Conservation (phyloP, 2,329 filamentous ascomycete species). For the Alternaria conjuncta region DNA sequence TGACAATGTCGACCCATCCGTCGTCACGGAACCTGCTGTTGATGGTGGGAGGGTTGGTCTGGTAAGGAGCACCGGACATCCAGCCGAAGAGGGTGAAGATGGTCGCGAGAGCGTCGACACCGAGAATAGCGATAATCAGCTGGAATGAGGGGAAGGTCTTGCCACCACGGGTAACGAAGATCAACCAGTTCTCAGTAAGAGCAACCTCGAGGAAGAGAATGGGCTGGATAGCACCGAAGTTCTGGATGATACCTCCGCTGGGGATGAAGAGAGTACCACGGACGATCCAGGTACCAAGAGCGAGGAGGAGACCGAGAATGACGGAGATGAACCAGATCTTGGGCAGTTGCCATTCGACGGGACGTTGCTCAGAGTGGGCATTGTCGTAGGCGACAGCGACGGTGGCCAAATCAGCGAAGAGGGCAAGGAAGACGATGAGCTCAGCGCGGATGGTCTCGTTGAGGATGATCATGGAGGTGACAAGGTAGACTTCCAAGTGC, state of each 20-base stretch:
- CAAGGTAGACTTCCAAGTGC: slow-evolving; percentile 77
- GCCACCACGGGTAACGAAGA: slow-evolving; percentile 65
- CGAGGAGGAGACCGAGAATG: slow-evolving; percentile 71
- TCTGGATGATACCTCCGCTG: slow-evolving; percentile 75
- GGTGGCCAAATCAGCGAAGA: slow-evolving; percentile 80
- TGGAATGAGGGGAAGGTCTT: slow-evolving; percentile 78
- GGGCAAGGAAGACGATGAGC: slow-evolving; percentile 78
- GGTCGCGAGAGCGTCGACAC: slow-evolving; percentile 74
- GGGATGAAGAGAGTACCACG: slow-evolving; percentile 72
- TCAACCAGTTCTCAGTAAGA: slow-evolving; percentile 62
- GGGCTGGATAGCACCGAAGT: slow-evolving; percentile 76
- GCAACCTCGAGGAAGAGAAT: slow-evolving; percentile 64
- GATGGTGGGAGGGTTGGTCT: slow-evolving; percentile 52
- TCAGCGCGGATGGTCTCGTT: slow-evolving; percentile 76
- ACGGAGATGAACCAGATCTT: slow-evolving; percentile 82
- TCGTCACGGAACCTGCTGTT: slow-evolving; percentile 52
- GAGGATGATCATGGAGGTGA: slow-evolving; percentile 79
- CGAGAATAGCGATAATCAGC: slow-evolving; percentile 72
- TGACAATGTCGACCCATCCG: slow-evolving; percentile 67
- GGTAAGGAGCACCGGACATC: slow-evolving; percentile 62
- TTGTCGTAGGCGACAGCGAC: slow-evolving; percentile 82
- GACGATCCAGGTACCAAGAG: slow-evolving; percentile 74
- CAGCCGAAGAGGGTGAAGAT: slow-evolving; percentile 79
- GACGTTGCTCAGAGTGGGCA: slow-evolving; percentile 75
- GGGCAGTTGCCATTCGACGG: slow-evolving; percentile 80